Base-by-base conservation (phyloP, 371 early-diverging fungal genomes). In the Rhizopus microsporus region DNA sequence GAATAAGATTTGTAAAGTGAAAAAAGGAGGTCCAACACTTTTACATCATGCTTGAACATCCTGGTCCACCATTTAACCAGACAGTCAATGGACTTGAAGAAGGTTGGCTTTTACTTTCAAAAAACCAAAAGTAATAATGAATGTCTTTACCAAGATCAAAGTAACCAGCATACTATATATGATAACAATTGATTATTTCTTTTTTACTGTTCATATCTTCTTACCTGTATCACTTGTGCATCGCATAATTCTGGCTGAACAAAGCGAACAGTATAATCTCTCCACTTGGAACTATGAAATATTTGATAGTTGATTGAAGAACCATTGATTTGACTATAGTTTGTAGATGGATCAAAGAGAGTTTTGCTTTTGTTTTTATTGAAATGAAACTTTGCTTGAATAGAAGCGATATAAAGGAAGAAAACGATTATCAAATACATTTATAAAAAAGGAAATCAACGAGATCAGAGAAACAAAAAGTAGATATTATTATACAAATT, bases 81-180 rank as follows among this genome's bases (percentile, higher is more conserved):
- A 88, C 78, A 23, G 44, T 90, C 78, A 56, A 89, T 57, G 12
- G 91, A 85, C 48, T 89, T 83, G 12, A 70, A 60, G 52, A 58
- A 74, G 44, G 88, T 80, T 80, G 54, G 46, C 63, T 66, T 38
- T 83, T 78, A 34, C 84, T 84, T 66, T 93, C 94, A 75, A 94
- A 95, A 75, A 93, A 90, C 92, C 92, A 92, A 70, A 93, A 93
- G 74, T 91, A 94, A 69, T 88, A 82, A 56, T 88, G 88, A 51
- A 77, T 75, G 47, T 80, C 77, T 0, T 61, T 31, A 8, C 78
- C 83, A 51, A 82, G 63, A 56, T 89, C 87, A 29, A 89, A 50
- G 62, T 89, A 89, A 17, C 89, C 90, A 16, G 77, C 70, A 37
- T 72, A 68, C 73, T 72, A 50, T 23, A 31, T 37, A 7, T 17